Evolutionary conservation across 768 basidiomycete genomes (phyloP).

Genomic region (Crassisporium funariophilum): DNA sequence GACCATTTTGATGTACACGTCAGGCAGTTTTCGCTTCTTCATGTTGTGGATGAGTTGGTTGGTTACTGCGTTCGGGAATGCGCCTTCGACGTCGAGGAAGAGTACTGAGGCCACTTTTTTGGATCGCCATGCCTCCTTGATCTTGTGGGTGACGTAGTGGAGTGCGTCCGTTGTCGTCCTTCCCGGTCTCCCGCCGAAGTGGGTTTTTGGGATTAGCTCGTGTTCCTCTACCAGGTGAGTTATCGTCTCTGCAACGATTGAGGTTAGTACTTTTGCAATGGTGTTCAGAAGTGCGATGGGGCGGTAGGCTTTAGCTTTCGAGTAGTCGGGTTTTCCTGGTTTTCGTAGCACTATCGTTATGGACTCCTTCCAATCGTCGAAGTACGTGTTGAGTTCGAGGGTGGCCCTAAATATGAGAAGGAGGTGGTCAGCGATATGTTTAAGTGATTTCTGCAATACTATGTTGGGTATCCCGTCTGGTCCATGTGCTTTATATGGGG

Average conservation of each 20-base stretch:
- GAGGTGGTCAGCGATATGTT: not conserved
- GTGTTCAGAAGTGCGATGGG: slow-evolving; percentile 38
- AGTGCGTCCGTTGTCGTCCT: slow-evolving; percentile 38
- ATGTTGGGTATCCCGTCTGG: not conserved
- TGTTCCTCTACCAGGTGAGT: slow-evolving; percentile 27
- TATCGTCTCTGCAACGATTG: slow-evolving; percentile 26
- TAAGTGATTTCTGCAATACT: not conserved
- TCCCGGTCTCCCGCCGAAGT: slow-evolving; percentile 44
- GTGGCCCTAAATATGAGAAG: not conserved
- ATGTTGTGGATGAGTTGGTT: slow-evolving; percentile 33
- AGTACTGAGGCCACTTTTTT: slow-evolving; percentile 35
- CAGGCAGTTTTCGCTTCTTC: slow-evolving; percentile 21
- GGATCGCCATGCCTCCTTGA: slow-evolving; percentile 40
- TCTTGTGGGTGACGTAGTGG: slow-evolving; percentile 29
- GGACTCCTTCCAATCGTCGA: not conserved
- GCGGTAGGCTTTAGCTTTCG: slow-evolving; percentile 30
- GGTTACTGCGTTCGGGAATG: no score
- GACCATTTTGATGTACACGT: slow-evolving; percentile 30
- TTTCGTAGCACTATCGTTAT: not conserved
- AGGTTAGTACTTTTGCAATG: slow-evolving; percentile 29
- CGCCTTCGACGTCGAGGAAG: no score
- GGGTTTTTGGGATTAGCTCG: slow-evolving; percentile 32
- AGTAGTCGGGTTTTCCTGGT: slow-evolving; percentile 28
- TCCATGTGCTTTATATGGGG: not conserved
- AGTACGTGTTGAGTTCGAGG: not conserved